A percentile compares a stretch with the other conserved stretches of the same genome.
phyloP scores from a whole-genome alignment of 345 rosid genomes.

The Mercurialis annua region DNA sequence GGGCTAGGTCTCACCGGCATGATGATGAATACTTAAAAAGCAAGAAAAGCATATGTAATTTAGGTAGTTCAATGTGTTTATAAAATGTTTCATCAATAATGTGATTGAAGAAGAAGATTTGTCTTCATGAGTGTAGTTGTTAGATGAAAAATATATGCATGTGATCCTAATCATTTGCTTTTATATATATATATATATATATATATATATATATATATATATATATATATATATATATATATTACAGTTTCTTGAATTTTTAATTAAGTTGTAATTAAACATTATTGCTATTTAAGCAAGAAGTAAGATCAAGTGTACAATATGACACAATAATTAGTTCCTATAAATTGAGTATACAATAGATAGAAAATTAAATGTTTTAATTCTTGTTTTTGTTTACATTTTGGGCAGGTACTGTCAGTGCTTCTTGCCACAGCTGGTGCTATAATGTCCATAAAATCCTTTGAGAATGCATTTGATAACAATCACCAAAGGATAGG shows the following conservation, averaged over 20 bases:
- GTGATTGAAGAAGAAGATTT: neutral
- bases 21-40: slow-evolving; percentile 18
- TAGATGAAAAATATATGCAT: neutral
- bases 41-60: slow-evolving; percentile 5
- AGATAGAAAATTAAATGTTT: no score
- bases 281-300: neutral
- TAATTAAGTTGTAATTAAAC: neutral
- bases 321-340: neutral
- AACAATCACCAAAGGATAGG: slow-evolving; percentile 66
- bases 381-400: no score
- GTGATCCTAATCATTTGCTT: slow-evolving; percentile 14
- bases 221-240: no score
- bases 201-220: no score
- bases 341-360: neutral
- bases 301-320: neutral
- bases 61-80: neutral
- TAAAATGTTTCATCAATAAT: neutral
- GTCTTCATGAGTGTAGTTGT: neutral
- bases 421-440: slow-evolving; percentile 51
- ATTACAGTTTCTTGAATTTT: slow-evolving; percentile 1
- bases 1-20: no score
- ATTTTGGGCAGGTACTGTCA: slow-evolving; percentile 39
- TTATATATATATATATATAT: no score
- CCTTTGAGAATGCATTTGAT: slow-evolving; percentile 58
- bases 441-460: slow-evolving; percentile 52